A percentile compares a stretch with the other conserved stretches of the same genome.
Evolutionary conservation across 352 stramenopile species (phyloP).

Genomic region (Globisporangium yorkense): DNA sequence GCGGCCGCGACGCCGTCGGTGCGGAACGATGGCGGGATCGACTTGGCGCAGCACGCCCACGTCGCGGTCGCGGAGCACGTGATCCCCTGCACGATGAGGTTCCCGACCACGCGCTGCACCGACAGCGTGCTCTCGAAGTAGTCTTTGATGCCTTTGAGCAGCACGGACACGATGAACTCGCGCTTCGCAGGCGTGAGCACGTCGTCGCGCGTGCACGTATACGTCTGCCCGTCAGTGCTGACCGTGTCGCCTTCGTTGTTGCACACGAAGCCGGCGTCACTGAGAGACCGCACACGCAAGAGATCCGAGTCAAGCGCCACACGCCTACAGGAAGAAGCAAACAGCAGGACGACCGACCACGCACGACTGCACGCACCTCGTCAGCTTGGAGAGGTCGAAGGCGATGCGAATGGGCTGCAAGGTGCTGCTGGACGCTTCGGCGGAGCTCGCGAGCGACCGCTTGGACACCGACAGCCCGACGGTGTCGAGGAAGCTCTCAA

Average conservation of each 20-base stretch:
- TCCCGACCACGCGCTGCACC: constrained; percentile 60
- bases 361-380: constrained; percentile 19
- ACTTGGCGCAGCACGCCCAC: constrained; percentile 61
- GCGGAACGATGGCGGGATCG: constrained; percentile 43
- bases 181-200: constrained; percentile 60
- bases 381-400: constrained; percentile 74
- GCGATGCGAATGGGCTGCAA: constrained; percentile 74
- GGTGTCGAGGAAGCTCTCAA: constrained; percentile 37
- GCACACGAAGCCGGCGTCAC: constrained; percentile 61
- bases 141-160: constrained; percentile 53
- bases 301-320: not conserved
- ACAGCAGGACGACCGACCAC: not conserved
- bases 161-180: constrained; percentile 60
- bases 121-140: constrained; percentile 61
- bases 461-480: constrained; percentile 20
- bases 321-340: not conserved
- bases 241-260: constrained; percentile 40
- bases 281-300: constrained; percentile 7
- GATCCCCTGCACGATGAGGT: constrained; percentile 56
- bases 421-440: constrained; percentile 12
- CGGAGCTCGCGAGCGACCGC: constrained; percentile 3
- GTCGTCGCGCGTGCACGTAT: constrained; percentile 45
- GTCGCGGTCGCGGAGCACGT: constrained; percentile 28
- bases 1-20: constrained; percentile 50
- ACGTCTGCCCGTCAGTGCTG: constrained; percentile 37